Evolutionary conservation across 2,329 filamentous ascomycete species (phyloP), one percentile per base, ranked within the genome.

Genomic region (Alternaria rosae): DNA sequence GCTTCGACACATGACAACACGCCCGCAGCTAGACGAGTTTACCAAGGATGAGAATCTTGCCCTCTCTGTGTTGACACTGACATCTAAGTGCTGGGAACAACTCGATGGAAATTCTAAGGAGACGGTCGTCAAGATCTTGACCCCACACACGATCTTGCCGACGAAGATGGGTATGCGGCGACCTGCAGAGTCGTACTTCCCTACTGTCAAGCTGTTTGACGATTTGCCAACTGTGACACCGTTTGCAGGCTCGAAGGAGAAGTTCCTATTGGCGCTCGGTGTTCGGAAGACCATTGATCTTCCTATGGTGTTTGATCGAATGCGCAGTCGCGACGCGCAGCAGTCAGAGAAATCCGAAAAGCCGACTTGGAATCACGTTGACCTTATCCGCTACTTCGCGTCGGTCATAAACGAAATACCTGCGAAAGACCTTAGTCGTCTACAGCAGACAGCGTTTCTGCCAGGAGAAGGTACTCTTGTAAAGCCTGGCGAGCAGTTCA

Each of bases 271-370:
- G 3, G 87, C 92, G 2, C 83, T 99, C 30, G 94, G 95, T 4
- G 94, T 99, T 25, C 89, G 95, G 61, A 98, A 98, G 82, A 99
- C 95, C 0, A 90, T 99, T 20, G 95, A 99, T 70, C 83, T 99
- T 2, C 93, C 93, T 30, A 94, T 96, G 28, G 96, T 99, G 28
- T 98, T 99, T 72, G 91, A 92, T 23, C 87, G 94, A 45, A 85
- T 99, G 44, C 86, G 97, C 68, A 89, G 86, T 54, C 85, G 86
- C 15, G 83, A 88, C 13, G 78, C 78, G 10, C 82, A 84, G n/a
- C 64, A 78, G 43, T 12, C 54, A 0, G 59, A 58, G 3, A 61
- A 61, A 3, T 75, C 81, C 20, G 85, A 86, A 25, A 83, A 83
- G 21, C 80, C 82, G 21, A 86, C 89, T 77, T 97, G 92, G 92